phyloP scores from a whole-genome alignment of 441 rosid genomes.

The Gossypium gossypioides region DNA sequence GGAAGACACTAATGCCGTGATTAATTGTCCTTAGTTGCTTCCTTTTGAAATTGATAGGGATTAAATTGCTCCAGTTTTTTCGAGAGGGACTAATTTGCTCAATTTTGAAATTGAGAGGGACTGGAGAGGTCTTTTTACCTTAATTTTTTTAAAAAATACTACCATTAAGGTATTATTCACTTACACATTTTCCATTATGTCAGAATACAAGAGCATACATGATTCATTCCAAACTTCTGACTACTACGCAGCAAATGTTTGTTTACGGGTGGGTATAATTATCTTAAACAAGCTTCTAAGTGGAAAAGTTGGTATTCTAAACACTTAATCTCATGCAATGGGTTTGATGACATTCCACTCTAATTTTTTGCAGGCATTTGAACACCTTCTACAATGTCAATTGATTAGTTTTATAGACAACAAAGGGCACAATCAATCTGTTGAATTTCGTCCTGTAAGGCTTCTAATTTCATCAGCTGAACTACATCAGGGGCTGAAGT shows the following conservation, averaged over 20 bases:
- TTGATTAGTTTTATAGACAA: constrained; percentile 58
- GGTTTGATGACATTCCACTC: constrained; percentile 7
- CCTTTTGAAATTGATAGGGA: no score
- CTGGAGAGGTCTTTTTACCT: no score
- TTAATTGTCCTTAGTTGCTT: no score
- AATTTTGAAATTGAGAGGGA: no score
- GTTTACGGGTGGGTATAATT: constrained; percentile 57
- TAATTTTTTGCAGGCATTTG: constrained; percentile 65
- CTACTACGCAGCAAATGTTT: constrained; percentile 51
- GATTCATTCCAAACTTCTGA: constrained; percentile 76
- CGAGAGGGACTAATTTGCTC: no score
- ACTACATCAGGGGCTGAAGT: constrained; percentile 66
- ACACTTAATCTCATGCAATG: background rate
- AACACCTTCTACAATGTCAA: constrained; percentile 60
- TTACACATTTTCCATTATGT: constrained; percentile 7
- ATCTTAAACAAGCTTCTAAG: constrained; percentile 7
- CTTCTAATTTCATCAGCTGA: constrained; percentile 61
- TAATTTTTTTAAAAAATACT: background rate
- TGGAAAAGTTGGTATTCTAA: background rate
- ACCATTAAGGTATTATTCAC: background rate
- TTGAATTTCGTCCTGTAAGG: constrained; percentile 68
- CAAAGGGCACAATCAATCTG: constrained; percentile 54
- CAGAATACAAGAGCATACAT: constrained; percentile 81
- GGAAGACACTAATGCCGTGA: no score
- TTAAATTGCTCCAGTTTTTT: no score